Conservation (phyloP, 2,329 filamentous ascomycete species). For the Xylaria sp. region DNA sequence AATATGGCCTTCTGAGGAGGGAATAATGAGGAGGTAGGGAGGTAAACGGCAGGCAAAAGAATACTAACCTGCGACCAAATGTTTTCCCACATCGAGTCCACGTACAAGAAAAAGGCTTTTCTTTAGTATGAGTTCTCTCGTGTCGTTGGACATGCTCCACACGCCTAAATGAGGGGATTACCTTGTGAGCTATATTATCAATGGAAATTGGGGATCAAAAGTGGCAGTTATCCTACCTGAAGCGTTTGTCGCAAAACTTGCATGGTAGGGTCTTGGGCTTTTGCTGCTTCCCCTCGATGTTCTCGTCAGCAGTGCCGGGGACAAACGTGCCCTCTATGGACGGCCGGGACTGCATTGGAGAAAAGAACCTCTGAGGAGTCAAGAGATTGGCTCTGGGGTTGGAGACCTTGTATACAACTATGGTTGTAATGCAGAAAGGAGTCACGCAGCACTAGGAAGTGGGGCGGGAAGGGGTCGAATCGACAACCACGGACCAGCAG, state of each 20-base stretch:
- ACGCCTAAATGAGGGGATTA: conserved; percentile 42
- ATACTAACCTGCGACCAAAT: conserved; percentile 55
- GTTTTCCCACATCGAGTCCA: conserved; percentile 58
- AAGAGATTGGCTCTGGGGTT: conserved; percentile 30
- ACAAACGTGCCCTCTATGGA: conserved; percentile 45
- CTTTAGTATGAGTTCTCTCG: conserved; percentile 60
- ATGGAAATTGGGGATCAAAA: conserved; percentile 22
- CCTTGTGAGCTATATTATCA: conserved; percentile 39
- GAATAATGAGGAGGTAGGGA: conserved; percentile 11
- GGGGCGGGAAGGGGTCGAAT: conserved; percentile 30
- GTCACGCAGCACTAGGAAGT: conserved; percentile 34
- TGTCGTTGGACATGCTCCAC: conserved; percentile 61
- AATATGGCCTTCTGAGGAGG: conserved; percentile 19
- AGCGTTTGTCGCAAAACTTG: conserved; percentile 58
- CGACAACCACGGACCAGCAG: conserved; percentile 27
- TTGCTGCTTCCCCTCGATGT: conserved; percentile 48
- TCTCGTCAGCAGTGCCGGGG: conserved; percentile 39
- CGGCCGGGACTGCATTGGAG: conserved; percentile 41
- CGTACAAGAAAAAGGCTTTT: conserved; percentile 57
- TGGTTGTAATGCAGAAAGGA: conserved; percentile 33
- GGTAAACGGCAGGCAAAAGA: conserved; percentile 23
- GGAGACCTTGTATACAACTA: conserved; percentile 29
- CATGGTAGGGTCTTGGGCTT: conserved; percentile 59
- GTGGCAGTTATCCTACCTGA: conserved; percentile 44
- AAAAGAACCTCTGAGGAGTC: conserved; percentile 25